Conservation (phyloP, 805 yeast genomes). For the Lipomyces yamanashiensis region DNA sequence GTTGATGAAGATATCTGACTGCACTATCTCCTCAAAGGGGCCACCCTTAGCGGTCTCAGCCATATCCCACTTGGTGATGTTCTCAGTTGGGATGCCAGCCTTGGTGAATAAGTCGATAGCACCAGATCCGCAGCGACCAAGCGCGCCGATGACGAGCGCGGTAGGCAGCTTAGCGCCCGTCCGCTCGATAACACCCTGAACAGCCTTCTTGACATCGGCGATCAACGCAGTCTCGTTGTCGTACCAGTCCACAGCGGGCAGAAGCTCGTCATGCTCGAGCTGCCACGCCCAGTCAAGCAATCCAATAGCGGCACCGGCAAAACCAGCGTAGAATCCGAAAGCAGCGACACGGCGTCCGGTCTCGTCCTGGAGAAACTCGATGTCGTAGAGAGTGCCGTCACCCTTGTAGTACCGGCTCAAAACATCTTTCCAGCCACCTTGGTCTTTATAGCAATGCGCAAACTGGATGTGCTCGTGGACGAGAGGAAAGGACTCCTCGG, state of each 20-base stretch:
- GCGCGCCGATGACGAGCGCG: constrained; percentile 87
- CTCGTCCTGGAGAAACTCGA: constrained; percentile 92
- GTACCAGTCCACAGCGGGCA: constrained; percentile 82
- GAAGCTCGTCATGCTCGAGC: constrained; percentile 70
- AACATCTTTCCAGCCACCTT: constrained; percentile 96
- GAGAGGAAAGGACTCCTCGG: constrained; percentile 88
- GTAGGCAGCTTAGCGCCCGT: constrained; percentile 66
- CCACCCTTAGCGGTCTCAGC: constrained; percentile 96
- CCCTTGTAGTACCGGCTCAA: constrained; percentile 88
- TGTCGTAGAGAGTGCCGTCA: constrained; percentile 85
- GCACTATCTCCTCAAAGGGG: constrained; percentile 90
- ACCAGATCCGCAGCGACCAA: constrained; percentile 99
- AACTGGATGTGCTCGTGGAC: constrained; percentile 96
- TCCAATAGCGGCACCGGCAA: constrained; percentile 99
- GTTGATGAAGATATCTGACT: constrained; percentile 88
- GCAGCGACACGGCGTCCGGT: constrained; percentile 99
- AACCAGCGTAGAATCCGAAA: constrained; percentile 99
- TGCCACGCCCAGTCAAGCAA: constrained; percentile 93
- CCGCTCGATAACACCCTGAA: constrained; percentile 43
- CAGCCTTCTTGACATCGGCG: constrained; percentile 59
- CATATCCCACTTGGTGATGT: constrained; percentile 94
- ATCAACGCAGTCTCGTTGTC: constrained; percentile 77
- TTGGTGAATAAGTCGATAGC: constrained; percentile 82
- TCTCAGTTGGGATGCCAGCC: constrained; percentile 84
- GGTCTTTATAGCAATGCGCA: constrained; percentile 98